Percentiles rank a stretch among this genome's conserved stretches.
phyloP scores from a whole-genome alignment of 1,284 basidiomycete species.

The Trichosporon sp. region DNA sequence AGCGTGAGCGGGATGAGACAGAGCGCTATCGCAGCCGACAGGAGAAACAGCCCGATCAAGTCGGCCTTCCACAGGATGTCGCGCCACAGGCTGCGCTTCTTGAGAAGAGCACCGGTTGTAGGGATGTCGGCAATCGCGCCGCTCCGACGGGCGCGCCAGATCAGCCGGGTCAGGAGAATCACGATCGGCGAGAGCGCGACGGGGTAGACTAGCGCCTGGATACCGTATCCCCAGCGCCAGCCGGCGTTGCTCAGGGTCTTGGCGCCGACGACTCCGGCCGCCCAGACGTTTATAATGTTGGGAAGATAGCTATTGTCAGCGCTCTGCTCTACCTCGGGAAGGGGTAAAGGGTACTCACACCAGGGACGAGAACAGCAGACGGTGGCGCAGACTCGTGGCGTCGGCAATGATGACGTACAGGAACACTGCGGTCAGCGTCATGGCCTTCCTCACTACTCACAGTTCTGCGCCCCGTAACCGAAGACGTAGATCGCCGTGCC shows the following conservation, averaged over 20 bases:
- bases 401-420: conserved; percentile 54
- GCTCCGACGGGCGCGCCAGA: conserved; percentile 32
- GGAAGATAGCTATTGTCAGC: conserved; percentile 61
- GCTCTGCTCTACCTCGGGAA: conserved; percentile 48
- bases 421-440: conserved; percentile 7
- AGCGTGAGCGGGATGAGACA: conserved; percentile 48
- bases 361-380: conserved; percentile 57
- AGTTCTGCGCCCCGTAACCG: conserved; percentile 23
- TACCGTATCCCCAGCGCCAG: conserved; percentile 58
- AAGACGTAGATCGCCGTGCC: conserved; percentile 39
- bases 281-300: conserved; percentile 45
- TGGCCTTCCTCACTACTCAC: conserved; percentile 12
- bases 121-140: conserved; percentile 35
- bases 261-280: conserved; percentile 49
- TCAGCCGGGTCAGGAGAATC: conserved; percentile 42
- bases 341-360: conserved; percentile 42
- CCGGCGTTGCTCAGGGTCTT: background rate
- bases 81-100: background rate
- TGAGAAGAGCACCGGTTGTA: conserved; percentile 25
- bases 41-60: conserved; percentile 46
- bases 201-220: conserved; percentile 29
- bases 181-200: conserved; percentile 26
- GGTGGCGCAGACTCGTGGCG: conserved; percentile 67
- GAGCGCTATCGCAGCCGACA: conserved; percentile 18
- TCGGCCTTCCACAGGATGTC: conserved; percentile 49